Evolutionary conservation across 345 rosid species (phyloP), one percentile per base, ranked within the genome.

Genomic region (Syzygium jambos): DNA sequence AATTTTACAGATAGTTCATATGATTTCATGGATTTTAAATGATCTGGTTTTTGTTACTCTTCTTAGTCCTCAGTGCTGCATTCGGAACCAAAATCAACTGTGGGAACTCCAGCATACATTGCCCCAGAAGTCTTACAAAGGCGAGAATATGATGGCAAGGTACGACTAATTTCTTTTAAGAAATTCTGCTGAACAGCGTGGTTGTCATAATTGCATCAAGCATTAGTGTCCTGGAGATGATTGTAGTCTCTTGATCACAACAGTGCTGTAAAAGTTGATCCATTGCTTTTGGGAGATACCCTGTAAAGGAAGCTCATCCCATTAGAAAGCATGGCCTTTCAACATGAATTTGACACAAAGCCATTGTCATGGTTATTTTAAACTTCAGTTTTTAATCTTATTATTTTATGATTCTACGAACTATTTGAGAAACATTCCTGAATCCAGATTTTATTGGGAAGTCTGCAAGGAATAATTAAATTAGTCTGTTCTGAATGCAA

Each of bases 31-130:
- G 41, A 86, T 86, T 17, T 68, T 34, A 68, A 41, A 17, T 73
- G 4, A 73, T 34, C 80, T 73, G 46, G 38, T 73, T 34, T 73
- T 34, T 4, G 80, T 17, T 41, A 10, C 80, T 34, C 25, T 73
- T 59, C 61, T 80, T 94, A 96, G 98, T 96, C 99, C 30, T 95
- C 96, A 29, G 96, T 98, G 90, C 96, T 96, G 63, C 99, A 96
- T 90, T 98, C 99, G 15, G 98, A 96, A 92, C 99, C 99, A 4
- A 98, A 94, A 87, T 98, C 99, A 59, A 98, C 98, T 13, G 99
- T 98, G n/a, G 99, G 99, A 55, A 98, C 99, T 89, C 99, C 99
- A 89, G 99, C 99, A 14, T 96, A 95, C 87, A 98, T 96, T 34
- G 99, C 99, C 86, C 98, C 99, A 23, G 99, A 98, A 93, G 99